A percentile compares a stretch with the other conserved stretches of the same genome.
phyloP scores from a whole-genome alignment of 306 rosid species.

The Vachellia collinsii region DNA sequence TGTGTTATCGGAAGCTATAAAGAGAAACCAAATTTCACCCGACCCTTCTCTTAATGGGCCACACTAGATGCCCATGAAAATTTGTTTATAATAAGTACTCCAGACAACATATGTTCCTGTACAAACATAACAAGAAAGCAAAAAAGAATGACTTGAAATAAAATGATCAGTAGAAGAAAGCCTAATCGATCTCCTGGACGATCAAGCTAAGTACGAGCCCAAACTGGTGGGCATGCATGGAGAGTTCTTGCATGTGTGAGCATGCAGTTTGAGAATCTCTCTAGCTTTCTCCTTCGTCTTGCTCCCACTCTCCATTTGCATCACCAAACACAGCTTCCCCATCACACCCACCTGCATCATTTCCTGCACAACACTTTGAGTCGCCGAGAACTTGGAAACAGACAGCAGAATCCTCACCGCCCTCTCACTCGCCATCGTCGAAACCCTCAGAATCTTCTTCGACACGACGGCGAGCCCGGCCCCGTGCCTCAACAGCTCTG shows the following conservation, averaged over 20 bases:
- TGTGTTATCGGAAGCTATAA: background rate
- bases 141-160: background rate
- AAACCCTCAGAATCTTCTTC: slow-evolving; percentile 79
- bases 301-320: slow-evolving; percentile 70
- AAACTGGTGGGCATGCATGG: slow-evolving; percentile 59
- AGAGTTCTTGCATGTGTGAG: slow-evolving; percentile 62
- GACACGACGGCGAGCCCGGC: slow-evolving; percentile 78
- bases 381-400: slow-evolving; percentile 57
- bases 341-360: slow-evolving; percentile 78
- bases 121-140: background rate
- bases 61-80: background rate
- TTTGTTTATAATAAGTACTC: background rate
- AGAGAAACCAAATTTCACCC: background rate
- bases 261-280: slow-evolving; percentile 75
- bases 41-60: slow-evolving; percentile 4
- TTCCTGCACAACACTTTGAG: slow-evolving; percentile 56
- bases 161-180: background rate
- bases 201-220: slow-evolving; percentile 52
- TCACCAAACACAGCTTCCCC: slow-evolving; percentile 70
- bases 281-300: slow-evolving; percentile 74
- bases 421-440: slow-evolving; percentile 64
- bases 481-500: slow-evolving; percentile 61
- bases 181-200: background rate
- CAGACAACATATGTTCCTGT: background rate
- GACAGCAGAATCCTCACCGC: slow-evolving; percentile 65